Evolutionary conservation across 2,329 filamentous ascomycete genomes (phyloP), one percentile per base, ranked within the genome.

Genomic region (Samsoniella hepiali): DNA sequence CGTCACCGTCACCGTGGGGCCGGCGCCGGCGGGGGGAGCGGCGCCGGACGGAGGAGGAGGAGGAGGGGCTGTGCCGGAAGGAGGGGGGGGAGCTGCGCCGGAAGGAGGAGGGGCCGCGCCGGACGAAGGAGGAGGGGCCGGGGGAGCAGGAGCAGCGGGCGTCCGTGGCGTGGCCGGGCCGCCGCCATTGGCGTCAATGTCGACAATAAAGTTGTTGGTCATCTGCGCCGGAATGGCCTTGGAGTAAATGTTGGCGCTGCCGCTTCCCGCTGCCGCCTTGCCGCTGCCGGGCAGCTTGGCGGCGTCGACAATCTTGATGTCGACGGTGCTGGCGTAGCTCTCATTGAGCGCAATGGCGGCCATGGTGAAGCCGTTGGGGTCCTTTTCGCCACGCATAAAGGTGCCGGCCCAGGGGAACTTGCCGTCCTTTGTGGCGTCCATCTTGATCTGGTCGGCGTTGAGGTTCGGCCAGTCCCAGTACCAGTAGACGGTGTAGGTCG

Each of bases 381-480:
- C 71, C 66, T 72, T 70, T 45, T 76, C 68, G 54, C 75, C 75
- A 34, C 76, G 72, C 74, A 77, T 74, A 34, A 77, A 77, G 17
- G 74, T 76, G 22, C 76, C 76, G 3, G 75, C 75, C 76, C 76
- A 78, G 13, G 78, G 75, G 63, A 76, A 82, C 63, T 75, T 73
- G 34, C 80, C 77, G 66, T 76, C 67, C 65, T 72, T 72, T 54
- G 76, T 78, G 27, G 70, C 72, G 17, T 75, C 72, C 42, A 76
- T 68, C 67, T 83, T 75, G 65, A 74, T 76, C 67, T 71, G 75
- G 66, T 73, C 75, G 45, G 71, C 69, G 69, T 78, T 76, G 72
- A 86, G 79, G 15, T 85, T 88, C 3, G 89, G 88, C 91, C 93
- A 99, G 75, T 96, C 90, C 95, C 95, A 98, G 53, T 97, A 89